phyloP scores from a whole-genome alignment of 805 yeast genomes.

The Kazachstania kunashirensis region DNA sequence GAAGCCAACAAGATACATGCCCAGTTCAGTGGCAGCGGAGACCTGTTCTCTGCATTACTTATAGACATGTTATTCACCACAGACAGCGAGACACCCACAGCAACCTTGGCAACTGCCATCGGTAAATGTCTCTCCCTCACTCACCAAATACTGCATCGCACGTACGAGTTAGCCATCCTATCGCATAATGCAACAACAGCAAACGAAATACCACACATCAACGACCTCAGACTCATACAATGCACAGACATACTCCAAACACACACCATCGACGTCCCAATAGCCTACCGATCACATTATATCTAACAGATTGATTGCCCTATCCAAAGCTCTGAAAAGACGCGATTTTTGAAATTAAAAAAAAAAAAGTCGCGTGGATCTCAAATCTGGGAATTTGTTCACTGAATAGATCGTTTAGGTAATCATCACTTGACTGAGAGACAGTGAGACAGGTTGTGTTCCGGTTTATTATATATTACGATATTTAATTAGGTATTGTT shows the following conservation, averaged over 20 bases:
- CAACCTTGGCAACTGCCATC: constrained; percentile 23
- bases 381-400: too few relatives aligned
- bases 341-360: too few relatives aligned
- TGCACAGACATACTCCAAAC: constrained; percentile 25
- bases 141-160: constrained; percentile 34
- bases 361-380: too few relatives aligned
- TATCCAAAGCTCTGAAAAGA: too few relatives aligned
- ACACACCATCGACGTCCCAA: too few relatives aligned
- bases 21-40: constrained; percentile 66
- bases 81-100: neutral
- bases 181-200: neutral
- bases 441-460: too few relatives aligned
- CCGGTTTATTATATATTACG: too few relatives aligned
- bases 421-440: too few relatives aligned
- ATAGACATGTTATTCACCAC: constrained; percentile 38
- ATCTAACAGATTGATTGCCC: too few relatives aligned
- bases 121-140: constrained; percentile 34
- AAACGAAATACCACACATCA: constrained; percentile 17
- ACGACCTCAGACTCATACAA: constrained; percentile 38
- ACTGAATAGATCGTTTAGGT: too few relatives aligned
- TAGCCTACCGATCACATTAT: too few relatives aligned
- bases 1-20: constrained; percentile 38
- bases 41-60: constrained; percentile 54
- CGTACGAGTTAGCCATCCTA: constrained; percentile 27
- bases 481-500: too few relatives aligned